Evolutionary conservation across 1,284 basidiomycete genomes (phyloP), one percentile per base, ranked within the genome.

Genomic region (Papiliotrema laurentii): DNA sequence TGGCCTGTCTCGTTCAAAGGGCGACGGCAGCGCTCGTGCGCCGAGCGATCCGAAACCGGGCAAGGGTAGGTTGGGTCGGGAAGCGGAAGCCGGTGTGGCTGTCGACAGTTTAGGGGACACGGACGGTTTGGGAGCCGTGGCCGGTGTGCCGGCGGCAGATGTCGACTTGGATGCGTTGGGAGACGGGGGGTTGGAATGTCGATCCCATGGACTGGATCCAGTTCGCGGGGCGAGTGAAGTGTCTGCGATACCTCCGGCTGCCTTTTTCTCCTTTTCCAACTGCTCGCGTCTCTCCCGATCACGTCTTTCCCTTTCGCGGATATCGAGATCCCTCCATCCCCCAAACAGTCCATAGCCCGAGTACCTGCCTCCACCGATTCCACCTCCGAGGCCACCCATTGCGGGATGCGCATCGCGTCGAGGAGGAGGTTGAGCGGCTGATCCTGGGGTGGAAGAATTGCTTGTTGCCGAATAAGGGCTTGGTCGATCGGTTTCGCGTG

Each of bases 21-120:
- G 47, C n/a, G 47, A 49, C 6, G 47, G 47, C 33, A 49, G 47
- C 10, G 39, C 26, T 30, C 47, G 7, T 4, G 31, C 19, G 19
- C 46, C 39, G 4, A 48, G 19, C 7, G 36, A 21, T 5, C 39
- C 31, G 25, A 10, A 40, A 13, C 36, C 38, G 3, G 38, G 13
- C n/a, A 42, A 9, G 26, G 46, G 37, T 4, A 48, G 30, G 34
- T 36, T 42, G 16, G 46, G 37, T 16, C 46, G 45, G 16, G 14
- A 36, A 11, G 13, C 9, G 18, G 36, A 16, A 6, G 45, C 21
- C 5, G 27, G 4, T 19, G 45, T 26, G 16, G 45, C 5, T 5
- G 19, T 43, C 16, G 39, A 18, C 25, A 19, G 27, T 9, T 26
- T 44, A 14, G 43, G n/a, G 24, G 31, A 24, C 5, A 35, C n/a